Evolutionary conservation across 345 rosid species (phyloP).

Genomic region (Eucalyptus curtisii): DNA sequence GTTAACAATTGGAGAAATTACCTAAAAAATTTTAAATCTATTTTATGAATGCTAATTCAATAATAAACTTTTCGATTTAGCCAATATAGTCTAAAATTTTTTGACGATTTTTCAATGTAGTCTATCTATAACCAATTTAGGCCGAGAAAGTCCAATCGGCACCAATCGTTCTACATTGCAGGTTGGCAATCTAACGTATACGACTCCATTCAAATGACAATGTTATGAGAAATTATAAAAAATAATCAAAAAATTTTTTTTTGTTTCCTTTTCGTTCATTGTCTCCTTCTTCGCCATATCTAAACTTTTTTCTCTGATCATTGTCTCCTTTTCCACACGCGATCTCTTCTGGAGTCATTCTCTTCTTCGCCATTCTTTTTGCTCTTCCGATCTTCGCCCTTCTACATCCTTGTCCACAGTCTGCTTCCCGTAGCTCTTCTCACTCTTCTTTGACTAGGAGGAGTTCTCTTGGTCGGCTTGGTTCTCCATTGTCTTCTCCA

Average conservation of each 20-base stretch:
- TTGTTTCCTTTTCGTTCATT: not conserved
- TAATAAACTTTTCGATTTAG: fast-evolving
- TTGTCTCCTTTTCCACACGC: not conserved
- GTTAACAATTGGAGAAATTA: not conserved
- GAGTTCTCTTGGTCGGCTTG: not conserved
- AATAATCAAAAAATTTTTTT: too few species aligned
- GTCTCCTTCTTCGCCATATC: not conserved
- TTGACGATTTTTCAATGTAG: not conserved
- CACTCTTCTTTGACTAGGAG: not conserved
- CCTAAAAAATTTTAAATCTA: not conserved
- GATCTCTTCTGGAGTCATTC: not conserved
- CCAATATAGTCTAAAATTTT: fast-evolving
- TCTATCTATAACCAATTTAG: not conserved
- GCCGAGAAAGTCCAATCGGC: fast-evolving
- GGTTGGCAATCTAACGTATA: fast-evolving
- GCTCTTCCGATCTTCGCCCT: not conserved
- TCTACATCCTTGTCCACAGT: not conserved
- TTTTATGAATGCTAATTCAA: not conserved
- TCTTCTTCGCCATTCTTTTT: not conserved
- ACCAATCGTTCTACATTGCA: fast-evolving
- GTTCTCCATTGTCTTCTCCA: not conserved
- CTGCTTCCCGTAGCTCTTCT: not conserved
- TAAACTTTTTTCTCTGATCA: not conserved
- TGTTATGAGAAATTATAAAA: not conserved
- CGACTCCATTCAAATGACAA: not conserved